phyloP scores from a whole-genome alignment of 208 protist species.

The Strigomonas culicis region DNA sequence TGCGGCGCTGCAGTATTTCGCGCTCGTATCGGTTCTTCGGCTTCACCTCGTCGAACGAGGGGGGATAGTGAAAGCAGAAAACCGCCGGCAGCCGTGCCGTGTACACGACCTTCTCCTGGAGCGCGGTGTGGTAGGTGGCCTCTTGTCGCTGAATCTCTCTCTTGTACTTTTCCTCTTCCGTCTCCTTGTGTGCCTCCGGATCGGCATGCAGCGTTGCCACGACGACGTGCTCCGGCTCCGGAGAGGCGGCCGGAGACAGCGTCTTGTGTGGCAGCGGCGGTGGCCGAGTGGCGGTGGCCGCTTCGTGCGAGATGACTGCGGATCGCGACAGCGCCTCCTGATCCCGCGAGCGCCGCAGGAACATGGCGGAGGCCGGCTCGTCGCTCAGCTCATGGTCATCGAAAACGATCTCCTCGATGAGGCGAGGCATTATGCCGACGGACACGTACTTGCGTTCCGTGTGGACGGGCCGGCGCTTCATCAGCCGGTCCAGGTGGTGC shows the following conservation, averaged over 20 bases:
- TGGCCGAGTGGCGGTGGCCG: no score
- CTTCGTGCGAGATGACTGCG: not conserved
- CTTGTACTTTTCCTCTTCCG: not conserved
- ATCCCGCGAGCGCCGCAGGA: conserved; percentile 32
- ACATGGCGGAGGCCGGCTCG: conserved; percentile 25
- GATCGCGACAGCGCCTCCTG: conserved; percentile 13
- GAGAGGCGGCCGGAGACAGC: not conserved
- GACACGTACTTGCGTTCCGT: not conserved
- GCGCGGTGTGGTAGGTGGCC: conserved; percentile 20
- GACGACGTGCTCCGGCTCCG: not conserved
- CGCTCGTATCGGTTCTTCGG: conserved; percentile 5
- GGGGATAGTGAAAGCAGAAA: conserved; percentile 30
- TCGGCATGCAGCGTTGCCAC: not conserved
- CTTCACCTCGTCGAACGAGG: conserved; percentile 17
- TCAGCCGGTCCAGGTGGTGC: not conserved
- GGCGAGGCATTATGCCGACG: not conserved
- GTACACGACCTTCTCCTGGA: conserved; percentile 25
- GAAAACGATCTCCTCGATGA: not conserved
- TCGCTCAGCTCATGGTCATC: not conserved
- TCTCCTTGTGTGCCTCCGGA: not conserved
- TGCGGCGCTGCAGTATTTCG: conserved; percentile 15
- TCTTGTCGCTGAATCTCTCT: conserved; percentile 13
- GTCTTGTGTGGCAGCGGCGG: not conserved
- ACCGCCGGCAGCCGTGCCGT: conserved; percentile 21
- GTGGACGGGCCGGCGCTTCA: not conserved